These are phyloP conservation scores for Skeletonema potamos DNA, from an alignment of 108 stramenopile species.

Conservation along the genomic window DNA sequence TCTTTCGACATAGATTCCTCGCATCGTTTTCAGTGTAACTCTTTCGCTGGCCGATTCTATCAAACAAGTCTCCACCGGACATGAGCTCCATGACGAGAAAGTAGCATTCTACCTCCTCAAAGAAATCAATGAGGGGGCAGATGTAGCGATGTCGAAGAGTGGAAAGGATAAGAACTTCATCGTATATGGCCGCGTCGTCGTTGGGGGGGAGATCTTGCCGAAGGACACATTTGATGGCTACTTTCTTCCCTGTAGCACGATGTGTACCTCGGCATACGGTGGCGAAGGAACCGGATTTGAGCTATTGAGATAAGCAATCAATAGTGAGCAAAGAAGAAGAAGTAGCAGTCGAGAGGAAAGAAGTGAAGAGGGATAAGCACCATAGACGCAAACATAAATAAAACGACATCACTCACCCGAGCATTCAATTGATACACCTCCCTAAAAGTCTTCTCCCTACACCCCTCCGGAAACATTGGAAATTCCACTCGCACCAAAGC, in stretches of 20 bases:
- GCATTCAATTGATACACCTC: constrained; percentile 85
- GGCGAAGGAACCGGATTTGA: constrained; percentile 84
- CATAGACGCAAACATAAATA: neutral
- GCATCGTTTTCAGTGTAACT: constrained; percentile 86
- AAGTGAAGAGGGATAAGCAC: neutral
- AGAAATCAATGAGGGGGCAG: constrained; percentile 91
- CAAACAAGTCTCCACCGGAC: constrained; percentile 91
- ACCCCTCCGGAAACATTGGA: constrained; percentile 76
- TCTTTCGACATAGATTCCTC: constrained; percentile 72
- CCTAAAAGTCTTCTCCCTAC: constrained; percentile 66
- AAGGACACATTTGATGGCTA: constrained; percentile 84
- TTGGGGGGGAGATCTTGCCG: constrained; percentile 75
- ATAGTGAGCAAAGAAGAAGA: neutral
- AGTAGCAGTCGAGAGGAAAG: neutral
- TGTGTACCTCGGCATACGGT: constrained; percentile 85
- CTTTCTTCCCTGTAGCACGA: constrained; percentile 71
- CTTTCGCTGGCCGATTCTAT: constrained; percentile 85
- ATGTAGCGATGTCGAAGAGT: constrained; percentile 85
- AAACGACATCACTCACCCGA: constrained; percentile 50
- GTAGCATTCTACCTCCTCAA: constrained; percentile 81
- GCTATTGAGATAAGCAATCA: constrained; percentile 34
- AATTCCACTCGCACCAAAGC: constrained; percentile 67
- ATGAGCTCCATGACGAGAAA: constrained; percentile 91
- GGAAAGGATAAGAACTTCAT: constrained; percentile 89
- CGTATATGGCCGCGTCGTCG: constrained; percentile 83